Evolutionary conservation across 108 stramenopile genomes (phyloP).

Genomic region (Nitzschia sp.): DNA sequence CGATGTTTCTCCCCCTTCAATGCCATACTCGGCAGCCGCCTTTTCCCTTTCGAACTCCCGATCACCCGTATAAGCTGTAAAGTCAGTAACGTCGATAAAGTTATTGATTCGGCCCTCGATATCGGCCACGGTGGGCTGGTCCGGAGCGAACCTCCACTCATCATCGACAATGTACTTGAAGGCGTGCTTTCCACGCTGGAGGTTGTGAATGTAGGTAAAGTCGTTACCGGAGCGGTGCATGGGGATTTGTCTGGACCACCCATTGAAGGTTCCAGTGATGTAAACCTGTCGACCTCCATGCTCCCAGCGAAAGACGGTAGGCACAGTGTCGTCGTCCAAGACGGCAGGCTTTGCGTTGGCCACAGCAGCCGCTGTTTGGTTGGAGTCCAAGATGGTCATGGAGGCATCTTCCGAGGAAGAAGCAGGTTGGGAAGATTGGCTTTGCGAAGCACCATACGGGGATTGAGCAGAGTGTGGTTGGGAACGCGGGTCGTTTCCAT

Average conservation of each 20-base stretch:
- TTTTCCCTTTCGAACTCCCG: slow-evolving; percentile 83
- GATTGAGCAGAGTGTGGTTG: slow-evolving; percentile 12
- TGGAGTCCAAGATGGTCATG: slow-evolving; percentile 43
- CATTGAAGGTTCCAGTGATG: slow-evolving; percentile 99
- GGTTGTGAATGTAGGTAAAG: slow-evolving; percentile 98
- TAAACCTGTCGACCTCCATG: slow-evolving; percentile 97
- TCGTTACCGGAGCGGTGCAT: slow-evolving; percentile 99
- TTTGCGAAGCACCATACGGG: slow-evolving; percentile 4
- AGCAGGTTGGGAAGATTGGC: not conserved
- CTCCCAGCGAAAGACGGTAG: slow-evolving; percentile 99
- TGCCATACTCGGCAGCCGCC: slow-evolving; percentile 66
- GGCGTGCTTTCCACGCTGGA: slow-evolving; percentile 94
- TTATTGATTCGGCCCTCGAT: slow-evolving; percentile 98
- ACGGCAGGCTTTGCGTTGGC: slow-evolving; percentile 4
- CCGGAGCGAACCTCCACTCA: slow-evolving; percentile 95
- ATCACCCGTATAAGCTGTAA: slow-evolving; percentile 94
- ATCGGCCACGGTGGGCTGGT: slow-evolving; percentile 97
- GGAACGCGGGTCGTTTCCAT: slow-evolving; percentile 18
- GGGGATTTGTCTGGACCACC: slow-evolving; percentile 96
- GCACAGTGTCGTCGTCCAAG: slow-evolving; percentile 88
- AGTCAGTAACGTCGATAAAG: slow-evolving; percentile 98
- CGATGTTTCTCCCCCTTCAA: slow-evolving; percentile 1
- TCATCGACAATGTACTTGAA: slow-evolving; percentile 99
- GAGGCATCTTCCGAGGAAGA: slow-evolving; percentile 35
- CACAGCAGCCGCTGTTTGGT: slow-evolving; percentile 33